Evolutionary conservation across 2,329 filamentous ascomycete species (phyloP), one percentile per base, ranked within the genome.

Genomic region (Trichoderma arundinaceum): DNA sequence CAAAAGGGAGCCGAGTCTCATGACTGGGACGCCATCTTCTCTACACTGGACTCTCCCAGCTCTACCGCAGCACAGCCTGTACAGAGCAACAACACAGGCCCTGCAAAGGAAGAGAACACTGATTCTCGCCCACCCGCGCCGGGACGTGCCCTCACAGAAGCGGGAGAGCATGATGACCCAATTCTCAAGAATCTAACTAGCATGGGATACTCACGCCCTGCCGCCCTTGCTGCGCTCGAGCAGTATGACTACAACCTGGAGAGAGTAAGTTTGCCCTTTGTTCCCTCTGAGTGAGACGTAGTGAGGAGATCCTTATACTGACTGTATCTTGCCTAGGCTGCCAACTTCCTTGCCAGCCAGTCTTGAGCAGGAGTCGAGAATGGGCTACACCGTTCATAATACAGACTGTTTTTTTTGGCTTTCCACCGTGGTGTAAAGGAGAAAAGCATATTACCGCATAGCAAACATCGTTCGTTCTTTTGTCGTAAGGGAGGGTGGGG

Each of bases 231-330:
- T 57, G 94, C 95, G 28, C 80, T 98, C 75, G 94, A 98, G 82
- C 94, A 94, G 77, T 97, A 91, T 76, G 93, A 98, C 80, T 97
- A 98, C 79, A 95, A 97, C 77, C 85, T 97, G 75, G 93, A 97
- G 79, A 92, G 92, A 87, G 94, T 97, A 80, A 80, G 88, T 82
- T 13, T 38, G 2, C 15, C 13, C 43, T 33, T 28, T 46, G 12
- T 4, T 46, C n/a, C 13, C 3, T 17, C 28, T 9, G 9, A n/a
- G 28, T 6, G 10, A 13, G 17, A 32, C 1, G 22, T n/a, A 43
- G 12, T 15, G 13, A 15, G 13, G 4, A 10, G 7, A 3, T 13
- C 2, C 33, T 38, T 3, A 38, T 44, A 46, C 60, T 63, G 7
- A 63, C 54, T 32, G 17, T 58, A 43, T 59, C 48, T 46, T 19